Evolutionary conservation across 225 moss, liverwort and hornwort species (phyloP).

Genomic region (Lunularia cruciata): DNA sequence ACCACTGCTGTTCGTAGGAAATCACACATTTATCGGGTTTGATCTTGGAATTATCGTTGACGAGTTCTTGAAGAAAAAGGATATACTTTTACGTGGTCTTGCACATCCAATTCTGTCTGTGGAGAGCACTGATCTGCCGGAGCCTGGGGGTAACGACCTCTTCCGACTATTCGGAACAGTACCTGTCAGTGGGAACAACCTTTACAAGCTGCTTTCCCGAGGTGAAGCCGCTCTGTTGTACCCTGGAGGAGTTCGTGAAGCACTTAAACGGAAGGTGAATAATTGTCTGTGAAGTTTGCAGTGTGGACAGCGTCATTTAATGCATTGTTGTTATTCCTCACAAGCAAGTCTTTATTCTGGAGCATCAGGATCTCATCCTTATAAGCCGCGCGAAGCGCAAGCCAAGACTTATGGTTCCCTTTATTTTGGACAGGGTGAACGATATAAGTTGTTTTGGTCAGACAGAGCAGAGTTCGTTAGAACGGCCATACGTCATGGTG

Average conservation of each 20-base stretch:
- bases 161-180: constrained; percentile 65
- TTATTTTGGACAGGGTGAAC: constrained; percentile 55
- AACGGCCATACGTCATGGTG: constrained; percentile 83
- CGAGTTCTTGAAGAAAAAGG: constrained; percentile 54
- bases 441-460: constrained; percentile 83
- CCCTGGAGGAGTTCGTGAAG: constrained; percentile 93
- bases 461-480: constrained; percentile 82
- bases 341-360: no score
- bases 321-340: no score
- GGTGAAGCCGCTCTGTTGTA: constrained; percentile 79
- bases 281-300: no score
- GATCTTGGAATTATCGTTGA: constrained; percentile 61
- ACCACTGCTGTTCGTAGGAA: constrained; percentile 82
- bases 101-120: constrained; percentile 56
- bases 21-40: constrained; percentile 78
- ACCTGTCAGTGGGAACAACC: constrained; percentile 51
- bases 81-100: constrained; percentile 63
- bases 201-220: constrained; percentile 65
- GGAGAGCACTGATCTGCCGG: constrained; percentile 34
- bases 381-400: no score
- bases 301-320: no score
- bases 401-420: no score
- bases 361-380: no score
- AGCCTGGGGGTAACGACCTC: constrained; percentile 44
- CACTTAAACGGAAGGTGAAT: constrained; percentile 85